Evolutionary conservation across 2,329 filamentous ascomycete genomes (phyloP), one percentile per base, ranked within the genome.

Genomic region (Talaromyces marneffei): DNA sequence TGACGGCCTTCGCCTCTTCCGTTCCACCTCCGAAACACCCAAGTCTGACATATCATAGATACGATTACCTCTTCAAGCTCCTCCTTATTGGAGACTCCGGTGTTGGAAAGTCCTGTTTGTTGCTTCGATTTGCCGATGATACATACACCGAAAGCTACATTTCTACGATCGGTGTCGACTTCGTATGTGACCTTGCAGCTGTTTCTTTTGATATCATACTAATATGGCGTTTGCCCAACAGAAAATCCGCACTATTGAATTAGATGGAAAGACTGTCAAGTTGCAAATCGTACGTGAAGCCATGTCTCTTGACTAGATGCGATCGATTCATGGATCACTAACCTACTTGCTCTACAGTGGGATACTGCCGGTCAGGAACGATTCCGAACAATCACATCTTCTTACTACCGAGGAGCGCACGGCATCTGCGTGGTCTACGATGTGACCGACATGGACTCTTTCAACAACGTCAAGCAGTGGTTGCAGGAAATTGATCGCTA

Each of bases 391-490:
- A 99, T 99, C 82, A 99, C 94, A 65, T 97, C 93, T 44, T 97
- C 94, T 65, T 99, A 99, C 86, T 99, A 99, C 85, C 91, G 94
- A 75, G 94, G 94, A 73, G 94, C 94, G 69, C 94, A 97, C 81
- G 94, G 94, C 72, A 99, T 99, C 81, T 99, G 94, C 81, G 93
- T 99, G 70, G 94, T 99, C 77, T 99, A 97, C 85, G 94, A 99
- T 87, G 94, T 99, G 75, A 99, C 94, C 69, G 94, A 99, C 78
- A 97, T 97, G 93, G 94, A 97, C 79, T 96, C 91, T 31, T 99
- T 99, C 91, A 97, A 99, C 88, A 99, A 97, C 83, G 94, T 99
- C 73, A 97, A 99, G 90, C 94, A 99, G 85, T 99, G 94, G 94
- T 87, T 99, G 65, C 94, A 99, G 80, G 94, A 99, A 83, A 99